Evolutionary conservation across 768 basidiomycete species (phyloP).

Genomic region (Tylopilus sp.): DNA sequence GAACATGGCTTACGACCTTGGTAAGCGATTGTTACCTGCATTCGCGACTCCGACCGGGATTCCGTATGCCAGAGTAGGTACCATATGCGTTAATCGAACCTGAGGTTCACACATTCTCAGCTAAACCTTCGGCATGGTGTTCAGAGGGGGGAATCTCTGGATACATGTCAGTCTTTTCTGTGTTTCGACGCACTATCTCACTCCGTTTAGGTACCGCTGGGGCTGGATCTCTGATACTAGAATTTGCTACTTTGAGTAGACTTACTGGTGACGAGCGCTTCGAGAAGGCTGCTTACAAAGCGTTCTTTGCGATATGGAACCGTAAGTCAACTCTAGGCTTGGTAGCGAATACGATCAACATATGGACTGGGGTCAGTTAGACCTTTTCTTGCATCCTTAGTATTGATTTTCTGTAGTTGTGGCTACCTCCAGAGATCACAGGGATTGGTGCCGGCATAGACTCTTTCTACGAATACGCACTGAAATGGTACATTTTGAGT

Average conservation of each 20-base stretch:
- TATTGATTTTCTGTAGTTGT: conserved; percentile 39
- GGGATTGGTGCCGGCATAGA: conserved; percentile 94
- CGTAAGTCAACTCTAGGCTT: conserved; percentile 79
- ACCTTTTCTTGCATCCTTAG: background rate
- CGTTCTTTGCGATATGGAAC: conserved; percentile 94
- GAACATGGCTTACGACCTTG: conserved; percentile 81
- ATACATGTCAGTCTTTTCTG: conserved; percentile 66
- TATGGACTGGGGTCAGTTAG: conserved; percentile 67
- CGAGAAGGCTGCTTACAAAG: conserved; percentile 84
- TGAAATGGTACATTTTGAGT: conserved; percentile 89
- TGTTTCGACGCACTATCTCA: conserved; percentile 3
- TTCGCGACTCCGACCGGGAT: conserved; percentile 90
- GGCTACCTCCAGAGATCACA: conserved; percentile 73
- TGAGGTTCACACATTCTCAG: conserved; percentile 34
- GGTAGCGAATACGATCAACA: conserved; percentile 88
- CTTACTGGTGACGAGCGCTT: conserved; percentile 88
- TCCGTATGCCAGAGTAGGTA: conserved; percentile 79
- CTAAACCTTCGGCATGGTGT: conserved; percentile 84
- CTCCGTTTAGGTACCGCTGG: conserved; percentile 72
- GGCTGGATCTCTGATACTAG: conserved; percentile 88
- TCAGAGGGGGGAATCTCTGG: conserved; percentile 66
- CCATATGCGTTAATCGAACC: background rate
- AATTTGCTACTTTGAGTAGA: conserved; percentile 90
- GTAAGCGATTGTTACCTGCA: conserved; percentile 81
- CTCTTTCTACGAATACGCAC: conserved; percentile 91